Base-by-base conservation (phyloP, 1,139 yeast genomes). In the Torulaspora globosa region DNA sequence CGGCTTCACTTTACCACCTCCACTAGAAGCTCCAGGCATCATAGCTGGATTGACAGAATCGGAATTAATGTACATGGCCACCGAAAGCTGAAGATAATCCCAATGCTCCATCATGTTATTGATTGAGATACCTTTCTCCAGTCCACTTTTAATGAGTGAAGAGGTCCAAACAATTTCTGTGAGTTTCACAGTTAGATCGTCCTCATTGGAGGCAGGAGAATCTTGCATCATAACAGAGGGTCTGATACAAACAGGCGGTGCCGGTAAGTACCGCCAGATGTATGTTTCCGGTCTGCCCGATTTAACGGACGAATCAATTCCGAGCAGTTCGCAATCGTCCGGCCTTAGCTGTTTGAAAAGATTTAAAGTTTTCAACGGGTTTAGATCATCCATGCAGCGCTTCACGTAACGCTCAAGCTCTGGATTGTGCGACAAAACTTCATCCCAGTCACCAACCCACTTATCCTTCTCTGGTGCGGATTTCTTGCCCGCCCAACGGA, bases 101-200 rank as follows among this genome's bases (percentile, higher is more conserved):
- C 99, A 94, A 62, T 92, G 97, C 63, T 92, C 98, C 96, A 92
- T 89, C 66, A 94, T 74, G 58, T 88, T 86, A 53, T 87, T 85
- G 59, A 94, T 82, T 10, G 97, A 80, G 55, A 92, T 87, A 47
- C 98, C 98, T 66, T 89, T 89, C 56, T 89, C 96, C 41, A 94
- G 79, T 49, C 97, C 98, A 0, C 96, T 96, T 56, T 89, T 78
- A 56, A 94, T 94, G 67, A 89, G 75, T 1, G 96, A 83, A 11
- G 95, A 84, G 1, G 96, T 89, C 94, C 96, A 90, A 19, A 90
- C 97, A 52, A 94, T 88, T 68, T 94, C 99, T 0, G 98, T 88
- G 48, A 94, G 72, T 64, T 94, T 94, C 26, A 90, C 97, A 0
- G 99, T 94, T 55, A 94, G 74, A 68, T 94, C 99, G 67, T 94